phyloP scores from a whole-genome alignment of 2,329 filamentous ascomycete genomes.

The Chaetomium globosum region DNA sequence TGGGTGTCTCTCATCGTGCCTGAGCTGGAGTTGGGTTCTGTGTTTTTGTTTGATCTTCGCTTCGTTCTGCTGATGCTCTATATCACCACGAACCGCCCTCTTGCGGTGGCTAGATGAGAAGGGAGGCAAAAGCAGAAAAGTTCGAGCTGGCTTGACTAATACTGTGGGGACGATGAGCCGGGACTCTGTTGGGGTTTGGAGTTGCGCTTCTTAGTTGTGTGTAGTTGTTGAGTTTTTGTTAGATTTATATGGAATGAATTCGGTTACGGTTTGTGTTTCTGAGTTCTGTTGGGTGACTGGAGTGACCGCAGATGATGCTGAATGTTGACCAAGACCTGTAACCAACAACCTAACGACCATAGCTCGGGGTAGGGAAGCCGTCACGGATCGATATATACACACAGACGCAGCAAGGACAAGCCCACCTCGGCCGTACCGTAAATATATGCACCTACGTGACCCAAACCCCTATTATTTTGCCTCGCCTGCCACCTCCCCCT shows the following conservation, averaged over 20 bases:
- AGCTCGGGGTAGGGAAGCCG: not conserved
- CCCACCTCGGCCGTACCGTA: not conserved
- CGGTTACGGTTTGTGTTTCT: too few species aligned
- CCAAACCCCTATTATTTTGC: not conserved
- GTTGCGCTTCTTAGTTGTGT: conserved; percentile 17
- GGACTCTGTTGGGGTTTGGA: not conserved
- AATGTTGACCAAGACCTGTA: not conserved
- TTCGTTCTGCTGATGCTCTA: not conserved
- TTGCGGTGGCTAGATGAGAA: not conserved
- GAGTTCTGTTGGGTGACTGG: not conserved
- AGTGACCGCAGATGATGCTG: not conserved
- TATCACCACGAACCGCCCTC: not conserved
- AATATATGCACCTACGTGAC: not conserved
- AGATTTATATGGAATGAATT: conserved; percentile 11
- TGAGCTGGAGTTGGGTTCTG: not conserved
- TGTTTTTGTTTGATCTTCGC: not conserved
- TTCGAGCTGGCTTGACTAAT: conserved; percentile 29
- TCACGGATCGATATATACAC: not conserved
- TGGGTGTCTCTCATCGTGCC: not conserved
- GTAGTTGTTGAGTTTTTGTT: conserved; percentile 13
- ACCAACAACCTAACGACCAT: not conserved
- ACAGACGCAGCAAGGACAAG: not conserved
- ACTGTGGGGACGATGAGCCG: conserved; percentile 1
- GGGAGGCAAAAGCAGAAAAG: conserved; percentile 1
- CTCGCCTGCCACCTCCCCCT: too few species aligned